Evolutionary conservation across 441 rosid species (phyloP), one percentile per base, ranked within the genome.

Genomic region (Gossypium lobatum): DNA sequence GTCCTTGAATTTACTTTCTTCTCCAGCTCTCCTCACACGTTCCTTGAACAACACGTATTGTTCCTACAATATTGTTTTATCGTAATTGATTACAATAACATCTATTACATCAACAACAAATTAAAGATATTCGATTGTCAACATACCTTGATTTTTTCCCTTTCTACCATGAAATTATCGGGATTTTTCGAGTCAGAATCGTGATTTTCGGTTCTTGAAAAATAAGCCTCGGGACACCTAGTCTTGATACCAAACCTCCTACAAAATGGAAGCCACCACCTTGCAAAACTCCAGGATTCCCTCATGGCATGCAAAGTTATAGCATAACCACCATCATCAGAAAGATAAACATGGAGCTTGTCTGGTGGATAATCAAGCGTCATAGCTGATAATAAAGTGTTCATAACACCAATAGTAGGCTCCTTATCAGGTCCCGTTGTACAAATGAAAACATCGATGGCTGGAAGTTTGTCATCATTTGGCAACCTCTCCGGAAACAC

Each of bases 201-300:
- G 9, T 63, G 77, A 26, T 73, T 74, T 28, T 73, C 70, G 0
- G 10, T 16, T 1, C 26, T 20, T 2, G 78, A 67, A 72, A 85
- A 85, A 67, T 70, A 87, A 42, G 80, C 87, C 31, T 69, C 18
- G 1, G 91, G 88, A 18, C 83, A 82, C 28, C 73, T 75, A 3
- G 78, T 80, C 73, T 77, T 71, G 75, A 85, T 53, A n/a, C 72
- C 74, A 54, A 28, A 81, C 78, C 52, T 85, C 76, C 58, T 76
- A 26, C 88, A 85, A 34, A 83, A 87, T 3, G 91, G 87, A 55
- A 85, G 72, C 88, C 91, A 85, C 20, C 46, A 78, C 59, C 72
- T 79, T 0, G 86, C 85, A 73, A 85, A 87, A 55, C 39, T 76
- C 65, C 66, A 71, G 39, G 88, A 83, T 73, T 78, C 86, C 69